phyloP scores from a whole-genome alignment of 2,329 filamentous ascomycete species.

The Penicillium italicum region DNA sequence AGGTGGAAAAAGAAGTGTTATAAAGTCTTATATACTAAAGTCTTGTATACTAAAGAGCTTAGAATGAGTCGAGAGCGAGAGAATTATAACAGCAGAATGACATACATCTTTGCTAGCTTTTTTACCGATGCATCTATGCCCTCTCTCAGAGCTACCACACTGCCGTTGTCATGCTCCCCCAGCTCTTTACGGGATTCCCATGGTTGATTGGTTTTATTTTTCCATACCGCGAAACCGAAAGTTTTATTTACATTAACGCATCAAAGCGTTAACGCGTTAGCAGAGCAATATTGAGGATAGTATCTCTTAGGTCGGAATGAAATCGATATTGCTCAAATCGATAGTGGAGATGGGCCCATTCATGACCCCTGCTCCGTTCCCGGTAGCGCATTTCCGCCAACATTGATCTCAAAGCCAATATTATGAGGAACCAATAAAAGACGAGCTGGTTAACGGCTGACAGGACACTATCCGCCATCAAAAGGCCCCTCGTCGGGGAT shows the following conservation, averaged over 20 bases:
- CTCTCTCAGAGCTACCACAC: neutral
- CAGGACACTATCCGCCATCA: neutral
- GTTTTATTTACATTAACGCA: too few species aligned
- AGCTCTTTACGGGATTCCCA: too few species aligned
- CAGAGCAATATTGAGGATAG: neutral
- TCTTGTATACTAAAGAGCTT: too few species aligned
- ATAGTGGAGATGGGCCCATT: neutral
- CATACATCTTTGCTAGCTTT: neutral
- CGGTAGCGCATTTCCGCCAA: neutral
- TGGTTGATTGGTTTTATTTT: neutral
- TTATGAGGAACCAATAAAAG: neutral
- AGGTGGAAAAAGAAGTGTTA: too few species aligned
- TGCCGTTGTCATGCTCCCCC: too few species aligned
- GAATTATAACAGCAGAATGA: neutral
- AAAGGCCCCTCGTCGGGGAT: too few species aligned
- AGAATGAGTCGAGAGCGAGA: neutral
- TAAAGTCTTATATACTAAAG: too few species aligned
- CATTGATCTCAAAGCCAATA: neutral
- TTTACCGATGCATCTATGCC: neutral
- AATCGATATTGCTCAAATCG: neutral
- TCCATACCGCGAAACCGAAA: accelerated
- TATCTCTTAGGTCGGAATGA: neutral
- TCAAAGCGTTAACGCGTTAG: neutral
- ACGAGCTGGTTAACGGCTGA: neutral
- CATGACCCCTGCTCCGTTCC: neutral